These are phyloP conservation scores for Dryas octopetala DNA, from an alignment of 306 rosid species.

Conservation along the genomic window DNA sequence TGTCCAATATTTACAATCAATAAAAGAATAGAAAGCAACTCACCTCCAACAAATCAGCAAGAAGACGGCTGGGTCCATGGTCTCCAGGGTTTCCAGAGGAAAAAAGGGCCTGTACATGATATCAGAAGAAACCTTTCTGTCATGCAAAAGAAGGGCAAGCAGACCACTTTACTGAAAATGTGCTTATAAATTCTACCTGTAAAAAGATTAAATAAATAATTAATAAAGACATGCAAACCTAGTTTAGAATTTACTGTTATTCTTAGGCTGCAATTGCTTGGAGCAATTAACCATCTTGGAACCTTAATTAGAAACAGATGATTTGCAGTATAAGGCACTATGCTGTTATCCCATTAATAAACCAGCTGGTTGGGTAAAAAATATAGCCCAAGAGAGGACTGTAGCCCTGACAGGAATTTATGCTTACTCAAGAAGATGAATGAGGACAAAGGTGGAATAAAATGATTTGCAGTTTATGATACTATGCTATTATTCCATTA, in stretches of 20 bases:
- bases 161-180: constrained; percentile 17
- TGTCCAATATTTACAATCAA: constrained; percentile 1
- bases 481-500: background rate
- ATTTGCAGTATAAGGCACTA: background rate
- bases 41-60: constrained; percentile 81
- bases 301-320: background rate
- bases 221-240: background rate
- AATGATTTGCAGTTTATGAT: background rate
- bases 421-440: too few species aligned
- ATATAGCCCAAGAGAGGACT: too few species aligned
- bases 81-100: constrained; percentile 59
- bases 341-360: too few species aligned
- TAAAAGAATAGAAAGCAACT: constrained; percentile 22
- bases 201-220: background rate
- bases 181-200: background rate
- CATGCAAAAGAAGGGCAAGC: background rate
- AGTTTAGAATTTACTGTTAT: background rate
- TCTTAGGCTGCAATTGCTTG: background rate
- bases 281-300: background rate
- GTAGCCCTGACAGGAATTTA: too few species aligned
- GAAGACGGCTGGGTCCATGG: constrained; percentile 53
- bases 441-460: too few species aligned
- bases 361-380: too few species aligned
- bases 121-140: constrained; percentile 16
- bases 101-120: constrained; percentile 59